Percentiles rank a stretch among this genome's conserved stretches.
These are phyloP conservation scores for Acacia confusa DNA, from an alignment of 306 rosid genomes.

Conservation along the genomic window DNA sequence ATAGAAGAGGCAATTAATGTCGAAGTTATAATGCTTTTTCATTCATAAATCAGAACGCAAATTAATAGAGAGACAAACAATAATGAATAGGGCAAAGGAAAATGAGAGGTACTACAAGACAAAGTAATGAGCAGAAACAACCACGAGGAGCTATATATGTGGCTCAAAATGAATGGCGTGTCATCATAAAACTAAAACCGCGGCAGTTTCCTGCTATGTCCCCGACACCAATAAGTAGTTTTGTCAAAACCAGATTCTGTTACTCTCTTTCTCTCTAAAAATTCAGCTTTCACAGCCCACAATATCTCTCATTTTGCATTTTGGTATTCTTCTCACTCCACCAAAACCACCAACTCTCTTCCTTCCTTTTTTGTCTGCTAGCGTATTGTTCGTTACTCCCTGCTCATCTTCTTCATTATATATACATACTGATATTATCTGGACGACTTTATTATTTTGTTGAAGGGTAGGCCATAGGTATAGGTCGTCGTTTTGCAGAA, in stretches of 20 bases:
- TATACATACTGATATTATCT: neutral
- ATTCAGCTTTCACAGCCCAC: conserved; percentile 60
- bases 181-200: conserved; percentile 46
- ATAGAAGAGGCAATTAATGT: neutral
- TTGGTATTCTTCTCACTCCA: neutral
- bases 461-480: neutral
- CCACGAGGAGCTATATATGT: conserved; percentile 40
- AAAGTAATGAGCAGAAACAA: neutral
- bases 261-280: neutral
- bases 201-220: conserved; percentile 48
- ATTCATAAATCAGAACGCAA: neutral
- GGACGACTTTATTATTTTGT: neutral
- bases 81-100: neutral
- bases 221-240: conserved; percentile 57
- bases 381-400: conserved; percentile 35
- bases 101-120: conserved; percentile 1
- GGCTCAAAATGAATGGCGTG: conserved; percentile 16
- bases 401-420: neutral
- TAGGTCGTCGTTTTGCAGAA: conserved; percentile 29
- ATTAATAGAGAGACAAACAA: neutral
- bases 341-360: conserved; percentile 35
- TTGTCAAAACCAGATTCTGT: conserved; percentile 34
- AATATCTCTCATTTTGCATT: conserved; percentile 36
- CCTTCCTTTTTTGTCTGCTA: conserved; percentile 42
- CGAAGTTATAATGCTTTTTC: neutral